Base-by-base conservation (phyloP, 2,329 filamentous ascomycete species). In the Aphanoascus verrucosus region DNA sequence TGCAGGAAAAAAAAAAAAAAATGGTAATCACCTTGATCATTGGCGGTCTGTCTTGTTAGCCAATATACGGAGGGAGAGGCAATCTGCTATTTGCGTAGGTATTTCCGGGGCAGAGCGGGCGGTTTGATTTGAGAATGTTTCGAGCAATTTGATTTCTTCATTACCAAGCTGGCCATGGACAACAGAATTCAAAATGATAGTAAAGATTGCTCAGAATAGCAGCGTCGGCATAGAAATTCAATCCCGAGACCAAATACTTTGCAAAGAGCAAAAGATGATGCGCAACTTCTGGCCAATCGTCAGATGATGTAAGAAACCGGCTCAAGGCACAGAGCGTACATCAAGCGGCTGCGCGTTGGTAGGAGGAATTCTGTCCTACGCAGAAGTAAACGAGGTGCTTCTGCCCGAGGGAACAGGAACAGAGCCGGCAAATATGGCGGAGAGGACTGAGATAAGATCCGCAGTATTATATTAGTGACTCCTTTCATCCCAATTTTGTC, bases 131-230 rank as follows among this genome's bases (percentile, higher is more conserved):
- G 23, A 15, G 5, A 20, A 35, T 6, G 2, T 20, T 43, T 43
- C 17, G 9, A 23, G 11, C 28, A 51, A 37, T 42, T 43, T 44
- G 38, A 48, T 32, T 9, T 53, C 38, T 48, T 46, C 44, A 45
- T 42, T 12, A 48, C 35, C 32, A 49, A 46, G 45, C 43, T 43
- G 44, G 55, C 51, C 52, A 51, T 54, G 52, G 43, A 52, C 17
- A 20, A 42, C 20, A 44, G 17, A 34, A 37, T 37, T 28, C 32
- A 50, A 28, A 9, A 37, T 5, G n/a, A n/a, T 32, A 34, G 14
- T n/a, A 35, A 37, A 45, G 32, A 28, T 28, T 41, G 35, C 49
- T 44, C 31, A 42, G 31, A 37, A 54, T 42, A 28, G 23, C 23
- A 47, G 19, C 38, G 34, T 43, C n/a, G 28, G 20, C 44, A 28